Conservation (phyloP, 2,329 filamentous ascomycete genomes). For the Colletotrichum sp. region DNA sequence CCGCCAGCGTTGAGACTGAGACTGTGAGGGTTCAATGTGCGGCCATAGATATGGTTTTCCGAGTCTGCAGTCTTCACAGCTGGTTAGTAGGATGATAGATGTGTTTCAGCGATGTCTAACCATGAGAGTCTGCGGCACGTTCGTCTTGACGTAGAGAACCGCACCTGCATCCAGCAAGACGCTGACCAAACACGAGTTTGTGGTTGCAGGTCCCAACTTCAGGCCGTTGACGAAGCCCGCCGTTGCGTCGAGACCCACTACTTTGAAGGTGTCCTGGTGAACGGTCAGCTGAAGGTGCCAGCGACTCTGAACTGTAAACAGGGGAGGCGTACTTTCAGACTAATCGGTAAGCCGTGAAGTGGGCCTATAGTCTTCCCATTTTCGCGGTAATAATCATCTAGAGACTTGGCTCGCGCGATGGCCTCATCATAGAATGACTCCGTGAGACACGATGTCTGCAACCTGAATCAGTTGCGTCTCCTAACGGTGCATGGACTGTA, state of each 20-base stretch:
- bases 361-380: neutral
- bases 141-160: neutral
- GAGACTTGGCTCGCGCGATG: neutral
- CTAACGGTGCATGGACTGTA: accelerated
- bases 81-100: accelerated
- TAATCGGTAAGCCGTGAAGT: neutral
- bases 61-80: neutral
- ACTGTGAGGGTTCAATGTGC: neutral
- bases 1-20: neutral
- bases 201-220: neutral
- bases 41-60: neutral
- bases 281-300: neutral
- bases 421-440: neutral
- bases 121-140: neutral
- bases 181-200: neutral
- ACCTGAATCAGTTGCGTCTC: neutral
- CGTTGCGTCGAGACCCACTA: neutral
- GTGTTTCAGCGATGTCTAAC: neutral
- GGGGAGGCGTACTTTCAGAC: neutral
- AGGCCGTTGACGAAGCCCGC: neutral
- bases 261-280: neutral
- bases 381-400: neutral
- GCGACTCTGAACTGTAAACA: neutral
- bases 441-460: neutral
- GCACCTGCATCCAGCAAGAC: neutral